Evolutionary conservation across 768 basidiomycete species (phyloP), one percentile per base, ranked within the genome.

Genomic region (Trametes gibbosa): DNA sequence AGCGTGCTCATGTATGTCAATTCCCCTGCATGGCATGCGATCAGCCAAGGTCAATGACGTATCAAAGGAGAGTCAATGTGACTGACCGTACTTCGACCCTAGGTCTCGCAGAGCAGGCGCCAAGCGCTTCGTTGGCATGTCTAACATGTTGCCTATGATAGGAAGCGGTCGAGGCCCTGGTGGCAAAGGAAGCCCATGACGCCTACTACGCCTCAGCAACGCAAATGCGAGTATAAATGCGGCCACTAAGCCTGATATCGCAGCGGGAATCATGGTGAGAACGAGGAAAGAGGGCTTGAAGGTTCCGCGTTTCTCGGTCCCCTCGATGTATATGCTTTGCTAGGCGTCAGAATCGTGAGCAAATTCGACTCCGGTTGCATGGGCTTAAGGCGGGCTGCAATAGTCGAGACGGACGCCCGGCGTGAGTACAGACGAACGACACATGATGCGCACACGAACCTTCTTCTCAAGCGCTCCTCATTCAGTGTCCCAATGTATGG

Each of bases 1-100:
- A 87, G 75, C 24, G 88, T 71, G 64, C 85, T 82, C 27, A 90
- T 70, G 65, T 87, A 84, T 0, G 84, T 81, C 65, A 90, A 73
- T 48, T 80, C 81, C 52, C 89, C 89, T 86, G 63, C 0, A 17
- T 1, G 4, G 10, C 10, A 10, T 32, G 29, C 29, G 10, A 32
- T 32, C 29, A 10, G 4, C 10, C 29, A 29, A 14, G 47, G 16
- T 13, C 23, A 24, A 4, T 10, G 29, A 32, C 29, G 50, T 14
- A 25, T 2, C 9, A 16, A n/a, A n/a, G n/a, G n/a, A n/a, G n/a
- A n/a, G n/a, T n/a, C 24, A 40, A 23, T 24, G 23, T 19, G 3
- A 29, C 39, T 16, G 14, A 66, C 65, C 65, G 41, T 62, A 66
- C 47, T 65, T 47, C 40, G 62, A 32, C 1, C 53, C 57, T 51